phyloP scores from a whole-genome alignment of 495 filamentous ascomycete species.

The Neurospora africana region DNA sequence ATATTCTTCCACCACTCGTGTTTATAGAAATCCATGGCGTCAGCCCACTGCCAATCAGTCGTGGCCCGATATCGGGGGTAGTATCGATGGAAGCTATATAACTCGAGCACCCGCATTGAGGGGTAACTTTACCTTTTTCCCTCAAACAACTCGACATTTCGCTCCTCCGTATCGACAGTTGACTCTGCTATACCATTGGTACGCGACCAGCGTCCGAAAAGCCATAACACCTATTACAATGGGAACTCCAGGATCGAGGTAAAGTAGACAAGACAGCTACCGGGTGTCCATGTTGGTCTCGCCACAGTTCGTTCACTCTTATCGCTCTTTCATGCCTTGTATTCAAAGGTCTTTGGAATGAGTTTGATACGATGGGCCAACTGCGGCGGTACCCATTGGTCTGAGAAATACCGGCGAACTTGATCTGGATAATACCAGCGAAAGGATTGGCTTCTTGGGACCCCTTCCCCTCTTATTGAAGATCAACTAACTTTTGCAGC shows the following conservation, averaged over 20 bases:
- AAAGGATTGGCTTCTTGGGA: constrained; percentile 65
- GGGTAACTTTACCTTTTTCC: not conserved
- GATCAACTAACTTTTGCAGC: constrained; percentile 26
- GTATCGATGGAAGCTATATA: not conserved
- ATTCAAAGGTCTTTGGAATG: not conserved
- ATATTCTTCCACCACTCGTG: not conserved
- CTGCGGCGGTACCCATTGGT: constrained; percentile 6
- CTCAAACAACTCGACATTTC: not conserved
- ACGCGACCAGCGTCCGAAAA: not conserved
- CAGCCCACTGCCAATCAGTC: not conserved
- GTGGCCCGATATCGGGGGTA: not conserved
- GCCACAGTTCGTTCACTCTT: not conserved
- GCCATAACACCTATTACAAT: not conserved
- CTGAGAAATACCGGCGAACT: constrained; percentile 47
- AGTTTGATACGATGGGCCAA: not conserved
- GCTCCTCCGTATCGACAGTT: not conserved
- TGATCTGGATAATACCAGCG: constrained; percentile 81
- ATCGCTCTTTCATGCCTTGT: not conserved
- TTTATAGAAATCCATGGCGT: not conserved
- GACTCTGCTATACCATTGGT: not conserved
- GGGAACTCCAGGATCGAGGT: not conserved
- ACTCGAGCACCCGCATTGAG: not conserved
- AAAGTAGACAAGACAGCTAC: not conserved
- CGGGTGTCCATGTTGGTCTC: not conserved
- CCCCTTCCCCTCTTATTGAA: constrained; percentile 22